Evolutionary conservation across 1,284 basidiomycete genomes (phyloP), one percentile per base, ranked within the genome.

Genomic region (Phaffia rhodozyma): DNA sequence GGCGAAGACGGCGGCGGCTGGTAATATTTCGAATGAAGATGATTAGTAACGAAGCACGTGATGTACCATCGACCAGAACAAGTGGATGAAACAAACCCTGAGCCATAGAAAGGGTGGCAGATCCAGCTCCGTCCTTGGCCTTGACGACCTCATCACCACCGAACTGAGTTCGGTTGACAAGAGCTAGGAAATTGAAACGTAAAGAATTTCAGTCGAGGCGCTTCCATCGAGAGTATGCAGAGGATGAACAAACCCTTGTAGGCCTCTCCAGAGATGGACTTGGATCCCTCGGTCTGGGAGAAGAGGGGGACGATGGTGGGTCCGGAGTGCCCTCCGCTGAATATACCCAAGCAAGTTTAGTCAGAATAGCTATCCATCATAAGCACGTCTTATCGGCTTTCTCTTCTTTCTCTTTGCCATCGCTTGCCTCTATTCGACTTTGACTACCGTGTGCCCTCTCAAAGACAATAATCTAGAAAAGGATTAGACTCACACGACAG

Each of bases 251-350:
- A 16, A 79, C 73, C 29, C 38, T 43, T 43, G 38, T 43, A 43
- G 38, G 38, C 38, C 13, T 43, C 38, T 43, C 23, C 38, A 43
- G 38, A 43, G 38, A 43, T 43, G 13, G 47, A 38, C 50, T 53
- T 20, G 30, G 64, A 57, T 18, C 75, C 75, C 68, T 76, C 69
- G 55, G 81, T 81, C 79, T 97, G 94, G 54, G 89, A 91, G 72
- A 98, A 84, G 58, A 98, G 82, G 53, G 94, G 94, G 29, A 98
- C 87, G 74, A 98, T 98, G 67, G 94, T 98, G 56, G 87, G 81
- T 70, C 96, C 94, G 55, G 88, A 91, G 85, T 98, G 94, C 55
- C 96, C 94, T 73, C 96, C 94, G 66, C 67, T 66, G 52, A 58
- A 60, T 20, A n/a, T 18, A 53, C 2, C 9, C 18, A 25, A 53